Evolutionary conservation across 2,329 filamentous ascomycete genomes (phyloP).

Genomic region (Chaetomium globosum): DNA sequence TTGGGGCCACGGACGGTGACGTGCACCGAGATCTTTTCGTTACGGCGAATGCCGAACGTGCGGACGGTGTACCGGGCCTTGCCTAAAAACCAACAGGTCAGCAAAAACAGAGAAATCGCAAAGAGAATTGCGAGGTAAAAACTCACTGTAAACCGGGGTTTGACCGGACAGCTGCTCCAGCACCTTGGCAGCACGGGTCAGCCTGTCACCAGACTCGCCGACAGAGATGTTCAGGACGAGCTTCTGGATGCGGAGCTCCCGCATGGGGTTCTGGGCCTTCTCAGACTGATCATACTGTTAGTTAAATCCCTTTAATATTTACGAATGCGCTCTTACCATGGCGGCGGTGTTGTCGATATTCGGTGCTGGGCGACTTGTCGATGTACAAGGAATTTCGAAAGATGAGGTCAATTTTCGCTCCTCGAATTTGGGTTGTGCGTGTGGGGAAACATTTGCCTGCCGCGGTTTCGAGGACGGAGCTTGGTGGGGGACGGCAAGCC

Average conservation of each 20-base stretch:
- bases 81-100: slow-evolving; percentile 56
- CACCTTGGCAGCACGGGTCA: slow-evolving; percentile 99
- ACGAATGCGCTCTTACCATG: slow-evolving; percentile 44
- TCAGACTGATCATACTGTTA: slow-evolving; percentile 58
- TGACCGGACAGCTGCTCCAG: slow-evolving; percentile 99
- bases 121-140: not conserved
- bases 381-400: slow-evolving; percentile 30
- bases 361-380: slow-evolving; percentile 33
- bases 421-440: slow-evolving; percentile 35
- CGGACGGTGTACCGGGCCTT: slow-evolving; percentile 99
- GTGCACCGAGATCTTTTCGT: slow-evolving; percentile 99
- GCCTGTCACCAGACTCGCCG: slow-evolving; percentile 99
- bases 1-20: slow-evolving; percentile 96
- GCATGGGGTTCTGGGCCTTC: slow-evolving; percentile 97
- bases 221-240: slow-evolving; percentile 99
- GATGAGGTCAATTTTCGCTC: slow-evolving; percentile 33
- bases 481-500: slow-evolving; percentile 36
- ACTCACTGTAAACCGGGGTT: slow-evolving; percentile 97
- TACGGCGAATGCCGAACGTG: slow-evolving; percentile 99
- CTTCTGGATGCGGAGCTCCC: slow-evolving; percentile 99
- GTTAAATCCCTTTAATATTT: slow-evolving; percentile 10
- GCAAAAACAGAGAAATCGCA: not conserved
- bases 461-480: slow-evolving; percentile 7
- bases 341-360: slow-evolving; percentile 39
- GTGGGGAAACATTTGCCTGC: slow-evolving; percentile 28